Conservation (phyloP, 805 yeast genomes). For the Candida pseudoglaebosa region DNA sequence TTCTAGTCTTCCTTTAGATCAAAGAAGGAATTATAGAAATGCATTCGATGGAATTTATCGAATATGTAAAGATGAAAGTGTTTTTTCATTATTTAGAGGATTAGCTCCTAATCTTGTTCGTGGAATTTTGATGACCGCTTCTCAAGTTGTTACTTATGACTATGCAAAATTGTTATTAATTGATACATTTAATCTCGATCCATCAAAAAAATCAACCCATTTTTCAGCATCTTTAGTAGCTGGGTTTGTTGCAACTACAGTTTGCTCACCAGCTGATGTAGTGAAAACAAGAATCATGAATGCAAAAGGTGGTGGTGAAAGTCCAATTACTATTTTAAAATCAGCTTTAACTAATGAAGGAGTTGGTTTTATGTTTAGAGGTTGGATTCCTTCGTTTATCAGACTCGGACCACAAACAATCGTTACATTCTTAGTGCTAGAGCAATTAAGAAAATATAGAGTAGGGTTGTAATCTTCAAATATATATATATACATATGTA, state of each 20-base stretch:
- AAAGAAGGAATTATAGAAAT: constrained; percentile 70
- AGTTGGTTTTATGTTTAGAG: constrained; percentile 76
- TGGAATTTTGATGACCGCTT: constrained; percentile 85
- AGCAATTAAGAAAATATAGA: constrained; percentile 54
- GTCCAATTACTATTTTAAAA: constrained; percentile 48
- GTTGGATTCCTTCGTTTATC: constrained; percentile 86
- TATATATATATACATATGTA: too few species aligned
- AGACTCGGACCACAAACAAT: constrained; percentile 83
- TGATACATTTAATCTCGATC: constrained; percentile 45
- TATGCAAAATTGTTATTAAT: constrained; percentile 63
- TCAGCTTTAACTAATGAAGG: constrained; percentile 68
- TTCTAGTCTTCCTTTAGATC: constrained; percentile 56
- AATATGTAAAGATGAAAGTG: constrained; percentile 59
- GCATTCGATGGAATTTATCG: constrained; percentile 72
- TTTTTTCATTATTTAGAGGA: constrained; percentile 62
- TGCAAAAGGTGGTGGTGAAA: constrained; percentile 37
- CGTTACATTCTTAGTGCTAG: constrained; percentile 63
- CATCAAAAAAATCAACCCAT: constrained; percentile 64
- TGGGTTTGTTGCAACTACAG: constrained; percentile 85
- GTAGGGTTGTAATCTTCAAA: constrained; percentile 46
- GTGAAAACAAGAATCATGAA: constrained; percentile 87
- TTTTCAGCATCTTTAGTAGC: constrained; percentile 76
- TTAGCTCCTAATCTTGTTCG: constrained; percentile 72
- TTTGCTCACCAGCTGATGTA: constrained; percentile 91
- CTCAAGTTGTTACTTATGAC: constrained; percentile 87